These are phyloP conservation scores for Botryotinia convoluta DNA, from an alignment of 2,329 filamentous ascomycete genomes.

Conservation along the genomic window DNA sequence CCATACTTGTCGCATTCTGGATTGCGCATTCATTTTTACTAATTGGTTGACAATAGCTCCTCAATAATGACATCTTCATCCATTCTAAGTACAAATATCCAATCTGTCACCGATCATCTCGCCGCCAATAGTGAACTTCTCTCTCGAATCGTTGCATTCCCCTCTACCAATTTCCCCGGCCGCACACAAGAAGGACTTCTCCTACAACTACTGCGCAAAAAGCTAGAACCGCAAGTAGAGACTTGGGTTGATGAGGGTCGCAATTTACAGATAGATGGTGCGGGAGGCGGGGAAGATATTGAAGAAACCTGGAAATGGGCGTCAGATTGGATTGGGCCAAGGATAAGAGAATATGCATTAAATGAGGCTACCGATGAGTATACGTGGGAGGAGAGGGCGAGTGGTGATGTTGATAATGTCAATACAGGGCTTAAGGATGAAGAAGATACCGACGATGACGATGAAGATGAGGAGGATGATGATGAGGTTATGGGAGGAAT, in stretches of 20 bases:
- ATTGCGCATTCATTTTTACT: constrained; percentile 16
- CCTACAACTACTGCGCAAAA: constrained; percentile 73
- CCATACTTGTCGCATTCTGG: background rate
- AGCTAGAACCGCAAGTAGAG: constrained; percentile 75
- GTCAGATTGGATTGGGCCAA: constrained; percentile 43
- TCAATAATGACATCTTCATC: constrained; percentile 70
- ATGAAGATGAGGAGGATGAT: constrained; percentile 46
- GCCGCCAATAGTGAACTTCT: constrained; percentile 66
- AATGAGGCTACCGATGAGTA: constrained; percentile 62
- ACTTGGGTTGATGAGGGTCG: constrained; percentile 67
- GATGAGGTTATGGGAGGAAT: constrained; percentile 55
- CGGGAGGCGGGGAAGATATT: constrained; percentile 44
- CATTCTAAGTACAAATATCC: constrained; percentile 70
- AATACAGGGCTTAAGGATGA: constrained; percentile 64
- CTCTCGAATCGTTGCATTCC: constrained; percentile 68
- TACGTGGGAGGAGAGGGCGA: constrained; percentile 66
- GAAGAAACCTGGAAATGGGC: constrained; percentile 54
- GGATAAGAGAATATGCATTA: constrained; percentile 44
- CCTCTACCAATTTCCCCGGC: constrained; percentile 71
- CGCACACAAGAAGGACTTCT: constrained; percentile 65
- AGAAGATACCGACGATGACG: constrained; percentile 58
- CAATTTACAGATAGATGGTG: constrained; percentile 39
- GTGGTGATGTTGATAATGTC: constrained; percentile 68
- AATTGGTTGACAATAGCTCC: constrained; percentile 48
- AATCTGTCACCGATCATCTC: constrained; percentile 63